Evolutionary conservation across 139 green algal species (phyloP).

Genomic region (Micromonas pusilla): DNA sequence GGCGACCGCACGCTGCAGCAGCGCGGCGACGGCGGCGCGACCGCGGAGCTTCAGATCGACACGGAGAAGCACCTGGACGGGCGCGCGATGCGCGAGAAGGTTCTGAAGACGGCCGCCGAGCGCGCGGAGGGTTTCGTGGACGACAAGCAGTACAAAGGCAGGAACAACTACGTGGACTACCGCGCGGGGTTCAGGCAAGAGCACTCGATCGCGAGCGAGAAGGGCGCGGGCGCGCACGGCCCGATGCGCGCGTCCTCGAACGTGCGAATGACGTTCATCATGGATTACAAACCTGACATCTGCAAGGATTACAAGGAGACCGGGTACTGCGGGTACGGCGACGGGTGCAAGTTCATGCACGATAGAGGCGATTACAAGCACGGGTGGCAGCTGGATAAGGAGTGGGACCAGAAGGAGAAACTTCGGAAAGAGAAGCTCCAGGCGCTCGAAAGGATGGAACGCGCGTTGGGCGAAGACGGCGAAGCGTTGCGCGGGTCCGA

Average conservation of each 20-base stretch:
- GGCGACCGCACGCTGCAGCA: neutral
- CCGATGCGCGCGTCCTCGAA: constrained; percentile 69
- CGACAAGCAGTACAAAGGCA: constrained; percentile 18
- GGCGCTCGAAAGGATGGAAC: constrained; percentile 36
- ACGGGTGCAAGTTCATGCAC: constrained; percentile 99
- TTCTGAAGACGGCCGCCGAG: constrained; percentile 8
- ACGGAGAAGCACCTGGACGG: constrained; percentile 18
- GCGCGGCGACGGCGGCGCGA: constrained; percentile 10
- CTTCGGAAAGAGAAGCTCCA: constrained; percentile 52
- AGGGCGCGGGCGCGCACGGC: constrained; percentile 66
- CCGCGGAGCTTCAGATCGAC: constrained; percentile 11
- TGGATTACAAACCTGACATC: constrained; percentile 98
- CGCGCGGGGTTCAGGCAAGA: constrained; percentile 23
- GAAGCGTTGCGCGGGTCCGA: constrained; percentile 37
- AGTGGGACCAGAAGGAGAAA: constrained; percentile 93
- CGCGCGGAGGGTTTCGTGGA: neutral
- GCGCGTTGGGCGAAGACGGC: neutral
- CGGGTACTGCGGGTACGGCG: constrained; percentile 75
- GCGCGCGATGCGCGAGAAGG: constrained; percentile 16
- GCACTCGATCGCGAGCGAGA: constrained; percentile 41
- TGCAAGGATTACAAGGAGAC: constrained; percentile 99
- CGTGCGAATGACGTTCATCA: constrained; percentile 59
- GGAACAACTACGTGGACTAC: constrained; percentile 25
- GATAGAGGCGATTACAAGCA: constrained; percentile 97
- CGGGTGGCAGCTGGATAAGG: constrained; percentile 60